A percentile compares a stretch with the other conserved stretches of the same genome.
phyloP scores from a whole-genome alignment of 768 basidiomycete genomes.

The Gloeostereum incarnatum region DNA sequence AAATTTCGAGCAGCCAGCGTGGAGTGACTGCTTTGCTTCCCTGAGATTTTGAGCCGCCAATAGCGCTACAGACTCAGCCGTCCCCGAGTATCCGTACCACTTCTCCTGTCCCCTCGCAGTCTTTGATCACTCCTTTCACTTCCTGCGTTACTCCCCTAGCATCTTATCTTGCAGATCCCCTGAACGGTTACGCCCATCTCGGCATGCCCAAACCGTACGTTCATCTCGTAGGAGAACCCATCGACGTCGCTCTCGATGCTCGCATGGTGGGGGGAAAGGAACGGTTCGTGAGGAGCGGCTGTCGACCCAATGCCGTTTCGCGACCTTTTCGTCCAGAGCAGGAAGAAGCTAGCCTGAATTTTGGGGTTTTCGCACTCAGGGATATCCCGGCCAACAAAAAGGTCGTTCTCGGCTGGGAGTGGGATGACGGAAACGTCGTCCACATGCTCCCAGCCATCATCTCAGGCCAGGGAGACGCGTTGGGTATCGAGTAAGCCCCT shows the following conservation, averaged over 20 bases:
- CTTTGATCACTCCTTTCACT: slow-evolving; percentile 54
- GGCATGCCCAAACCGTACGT: slow-evolving; percentile 84
- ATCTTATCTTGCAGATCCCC: slow-evolving; percentile 65
- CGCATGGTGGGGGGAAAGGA: slow-evolving; percentile 57
- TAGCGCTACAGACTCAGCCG: slow-evolving; percentile 10
- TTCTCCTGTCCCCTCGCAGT: slow-evolving; percentile 38
- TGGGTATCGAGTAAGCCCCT: slow-evolving; percentile 1
- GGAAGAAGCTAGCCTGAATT: slow-evolving; percentile 35
- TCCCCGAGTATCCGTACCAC: slow-evolving; percentile 42
- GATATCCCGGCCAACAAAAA: slow-evolving; percentile 77
- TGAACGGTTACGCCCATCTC: slow-evolving; percentile 79
- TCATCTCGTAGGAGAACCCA: slow-evolving; percentile 66
- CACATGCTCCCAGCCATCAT: slow-evolving; percentile 69
- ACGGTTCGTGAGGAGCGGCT: slow-evolving; percentile 56
- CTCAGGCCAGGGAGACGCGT: too few species aligned
- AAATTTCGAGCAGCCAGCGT: slow-evolving; percentile 56
- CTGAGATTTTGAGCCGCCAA: slow-evolving; percentile 8
- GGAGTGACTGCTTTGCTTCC: slow-evolving; percentile 47
- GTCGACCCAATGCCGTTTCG: slow-evolving; percentile 58
- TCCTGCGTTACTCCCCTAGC: slow-evolving; percentile 59
- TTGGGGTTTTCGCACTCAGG: slow-evolving; percentile 73
- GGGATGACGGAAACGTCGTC: slow-evolving; percentile 88
- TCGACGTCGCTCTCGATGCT: slow-evolving; percentile 74
- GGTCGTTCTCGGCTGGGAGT: slow-evolving; percentile 89
- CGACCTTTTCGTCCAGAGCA: slow-evolving; percentile 37